Conservation (phyloP, 306 rosid genomes). For the Corylus heterophylla region DNA sequence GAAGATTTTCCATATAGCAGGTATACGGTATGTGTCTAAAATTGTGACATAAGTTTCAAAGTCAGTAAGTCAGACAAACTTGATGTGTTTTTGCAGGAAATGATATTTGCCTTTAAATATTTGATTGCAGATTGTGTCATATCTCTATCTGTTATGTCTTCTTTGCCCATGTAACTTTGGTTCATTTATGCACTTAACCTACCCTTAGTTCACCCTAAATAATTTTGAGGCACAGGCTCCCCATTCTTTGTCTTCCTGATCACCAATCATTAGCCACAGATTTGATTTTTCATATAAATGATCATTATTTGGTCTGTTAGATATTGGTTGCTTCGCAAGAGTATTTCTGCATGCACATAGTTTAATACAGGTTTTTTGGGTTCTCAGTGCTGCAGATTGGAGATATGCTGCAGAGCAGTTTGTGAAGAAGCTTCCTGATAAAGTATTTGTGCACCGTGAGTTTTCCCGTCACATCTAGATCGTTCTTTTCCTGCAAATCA, state of each 20-base stretch:
- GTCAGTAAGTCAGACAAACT: not conserved
- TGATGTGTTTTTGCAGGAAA: not conserved
- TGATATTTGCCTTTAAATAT: not conserved
- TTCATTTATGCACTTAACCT: not conserved
- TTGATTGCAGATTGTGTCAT: not conserved
- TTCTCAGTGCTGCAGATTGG: slow-evolving; percentile 86
- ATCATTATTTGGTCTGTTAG: not conserved
- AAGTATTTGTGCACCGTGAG: slow-evolving; percentile 87
- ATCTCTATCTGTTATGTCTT: not conserved
- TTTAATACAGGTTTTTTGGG: slow-evolving; percentile 18
- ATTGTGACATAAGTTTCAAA: not conserved
- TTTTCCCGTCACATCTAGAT: slow-evolving; percentile 22
- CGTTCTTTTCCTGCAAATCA: slow-evolving; percentile 12
- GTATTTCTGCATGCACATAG: slow-evolving; percentile 4
- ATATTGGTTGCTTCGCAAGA: not conserved
- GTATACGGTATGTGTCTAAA: not conserved
- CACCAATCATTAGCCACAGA: not conserved
- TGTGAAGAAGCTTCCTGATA: slow-evolving; percentile 72
- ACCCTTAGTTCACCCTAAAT: not conserved
- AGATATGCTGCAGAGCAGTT: slow-evolving; percentile 78
- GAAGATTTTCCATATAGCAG: not conserved
- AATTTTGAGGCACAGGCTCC: not conserved
- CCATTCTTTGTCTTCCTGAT: not conserved
- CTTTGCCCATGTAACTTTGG: not conserved
- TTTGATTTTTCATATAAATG: not conserved